Evolutionary conservation across 306 rosid genomes (phyloP).

Genomic region (Elaeagnus macrophylla): DNA sequence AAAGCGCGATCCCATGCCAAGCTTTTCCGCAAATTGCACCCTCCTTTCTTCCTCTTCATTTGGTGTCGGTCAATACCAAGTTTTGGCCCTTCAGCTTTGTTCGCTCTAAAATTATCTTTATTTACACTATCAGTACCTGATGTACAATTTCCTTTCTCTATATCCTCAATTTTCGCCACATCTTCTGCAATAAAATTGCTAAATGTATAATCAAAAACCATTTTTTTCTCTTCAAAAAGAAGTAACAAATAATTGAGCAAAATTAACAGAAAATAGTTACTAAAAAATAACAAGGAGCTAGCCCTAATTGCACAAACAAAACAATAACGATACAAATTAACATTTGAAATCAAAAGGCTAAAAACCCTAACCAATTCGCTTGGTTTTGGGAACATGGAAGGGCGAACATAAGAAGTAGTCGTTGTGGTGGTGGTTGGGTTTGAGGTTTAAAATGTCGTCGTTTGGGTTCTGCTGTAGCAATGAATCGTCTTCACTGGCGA

Average conservation of each 20-base stretch:
- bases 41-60: slow-evolving; percentile 81
- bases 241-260: background rate
- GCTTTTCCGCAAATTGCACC: slow-evolving; percentile 84
- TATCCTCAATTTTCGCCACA: slow-evolving; percentile 12
- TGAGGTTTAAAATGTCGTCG: slow-evolving; percentile 8
- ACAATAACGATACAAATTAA: background rate
- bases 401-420: slow-evolving; percentile 62
- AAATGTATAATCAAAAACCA: background rate
- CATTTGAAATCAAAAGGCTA: background rate
- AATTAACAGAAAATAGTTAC: background rate
- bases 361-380: slow-evolving; percentile 42
- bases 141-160: slow-evolving; percentile 14
- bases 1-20: slow-evolving; percentile 93
- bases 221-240: background rate
- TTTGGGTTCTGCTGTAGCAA: slow-evolving; percentile 28
- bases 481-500: slow-evolving; percentile 67
- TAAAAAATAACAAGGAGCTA: background rate
- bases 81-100: slow-evolving; percentile 38
- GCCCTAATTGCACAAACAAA: background rate
- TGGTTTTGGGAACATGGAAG: slow-evolving; percentile 46
- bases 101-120: slow-evolving; percentile 39
- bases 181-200: slow-evolving; percentile 20
- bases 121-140: slow-evolving; percentile 14
- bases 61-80: slow-evolving; percentile 51
- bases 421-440: background rate